Conservation (phyloP, 768 basidiomycete species). For the Clathrus columnatus region DNA sequence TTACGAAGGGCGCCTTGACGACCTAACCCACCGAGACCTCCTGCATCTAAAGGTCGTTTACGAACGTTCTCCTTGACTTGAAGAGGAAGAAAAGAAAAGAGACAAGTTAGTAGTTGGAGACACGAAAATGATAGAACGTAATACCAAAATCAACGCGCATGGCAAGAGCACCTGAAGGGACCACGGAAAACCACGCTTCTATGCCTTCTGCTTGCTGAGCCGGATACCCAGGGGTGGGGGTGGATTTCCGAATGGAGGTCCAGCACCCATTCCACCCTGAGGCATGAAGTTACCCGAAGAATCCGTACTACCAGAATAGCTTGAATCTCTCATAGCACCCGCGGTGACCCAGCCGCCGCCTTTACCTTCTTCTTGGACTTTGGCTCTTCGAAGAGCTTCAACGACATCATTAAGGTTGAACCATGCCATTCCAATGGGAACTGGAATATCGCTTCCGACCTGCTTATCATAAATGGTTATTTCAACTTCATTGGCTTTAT, state of each 20-base stretch:
- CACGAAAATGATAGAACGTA: constrained; percentile 22
- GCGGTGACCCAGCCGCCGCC: constrained; percentile 92
- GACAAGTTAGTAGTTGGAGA: too few species aligned
- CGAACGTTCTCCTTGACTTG: constrained; percentile 96
- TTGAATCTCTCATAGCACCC: constrained; percentile 65
- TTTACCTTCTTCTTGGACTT: constrained; percentile 80
- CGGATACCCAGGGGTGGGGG: too few species aligned
- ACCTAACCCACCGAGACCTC: constrained; percentile 75
- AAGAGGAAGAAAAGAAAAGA: constrained; percentile 7
- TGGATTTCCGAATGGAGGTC: too few species aligned
- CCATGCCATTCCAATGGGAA: constrained; percentile 94
- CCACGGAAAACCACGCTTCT: constrained; percentile 95
- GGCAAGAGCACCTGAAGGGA: constrained; percentile 90
- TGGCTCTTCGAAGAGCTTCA: constrained; percentile 86
- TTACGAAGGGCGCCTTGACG: constrained; percentile 97
- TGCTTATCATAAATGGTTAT: constrained; percentile 93
- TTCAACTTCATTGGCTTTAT: constrained; percentile 98
- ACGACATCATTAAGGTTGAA: constrained; percentile 88
- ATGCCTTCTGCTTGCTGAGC: constrained; percentile 58
- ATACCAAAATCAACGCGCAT: constrained; percentile 87
- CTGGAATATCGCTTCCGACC: constrained; percentile 65
- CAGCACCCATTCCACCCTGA: too few species aligned
- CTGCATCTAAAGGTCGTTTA: constrained; percentile 88
- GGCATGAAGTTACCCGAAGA: constrained; percentile 31
- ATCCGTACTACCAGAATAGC: constrained; percentile 32